Evolutionary conservation across 306 rosid genomes (phyloP).

Genomic region (Potentilla sterilis): DNA sequence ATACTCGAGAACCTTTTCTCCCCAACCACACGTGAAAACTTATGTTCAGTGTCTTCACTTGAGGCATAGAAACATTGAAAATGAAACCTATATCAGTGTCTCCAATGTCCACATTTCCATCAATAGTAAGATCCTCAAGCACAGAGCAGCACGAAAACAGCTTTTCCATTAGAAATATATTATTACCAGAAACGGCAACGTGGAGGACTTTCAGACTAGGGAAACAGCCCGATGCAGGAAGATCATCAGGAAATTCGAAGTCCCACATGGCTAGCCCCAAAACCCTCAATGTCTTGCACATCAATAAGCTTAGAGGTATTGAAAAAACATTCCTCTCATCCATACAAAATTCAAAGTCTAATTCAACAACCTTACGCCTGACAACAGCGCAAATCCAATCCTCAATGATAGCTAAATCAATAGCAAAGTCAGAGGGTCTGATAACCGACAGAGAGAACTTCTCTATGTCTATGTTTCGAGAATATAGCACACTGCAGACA

Average conservation of each 20-base stretch:
- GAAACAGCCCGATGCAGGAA: background rate
- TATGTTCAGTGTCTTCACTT: background rate
- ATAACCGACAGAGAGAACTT: background rate
- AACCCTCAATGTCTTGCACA: conserved; percentile 1
- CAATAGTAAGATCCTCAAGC: background rate
- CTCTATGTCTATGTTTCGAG: background rate
- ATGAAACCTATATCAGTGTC: background rate
- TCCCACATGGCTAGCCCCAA: background rate
- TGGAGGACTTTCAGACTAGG: background rate
- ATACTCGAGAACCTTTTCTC: background rate
- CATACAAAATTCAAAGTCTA: background rate
- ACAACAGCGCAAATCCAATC: background rate
- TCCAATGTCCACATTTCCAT: background rate
- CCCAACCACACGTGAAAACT: background rate
- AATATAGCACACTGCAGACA: background rate
- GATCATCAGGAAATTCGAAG: background rate
- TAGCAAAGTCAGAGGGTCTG: background rate
- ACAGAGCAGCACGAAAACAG: background rate
- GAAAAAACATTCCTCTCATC: background rate
- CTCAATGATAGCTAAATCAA: background rate
- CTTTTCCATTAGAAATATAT: background rate
- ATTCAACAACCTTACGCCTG: background rate
- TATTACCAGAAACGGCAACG: background rate
- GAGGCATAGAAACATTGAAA: background rate
- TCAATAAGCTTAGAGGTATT: background rate